Evolutionary conservation across 164 flowering plant genomes (phyloP), one percentile per base, ranked within the genome.

Genomic region (Saururus chinensis): DNA sequence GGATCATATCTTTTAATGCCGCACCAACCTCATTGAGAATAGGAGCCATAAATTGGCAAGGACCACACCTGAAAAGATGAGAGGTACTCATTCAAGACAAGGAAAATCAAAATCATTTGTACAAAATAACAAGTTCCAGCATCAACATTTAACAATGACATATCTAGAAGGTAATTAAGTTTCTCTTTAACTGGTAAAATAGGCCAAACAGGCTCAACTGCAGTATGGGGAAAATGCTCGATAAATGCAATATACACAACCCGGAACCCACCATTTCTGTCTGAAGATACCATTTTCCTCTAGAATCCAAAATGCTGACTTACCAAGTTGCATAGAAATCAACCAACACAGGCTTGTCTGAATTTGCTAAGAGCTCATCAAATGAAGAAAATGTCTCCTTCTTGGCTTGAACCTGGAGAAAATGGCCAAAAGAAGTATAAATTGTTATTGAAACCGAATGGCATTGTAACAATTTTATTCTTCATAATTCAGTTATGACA

Each of bases 281-380:
- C 14, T 42, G 9, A 10, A 42, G 17, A 10, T 42, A 42, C 17
- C 49, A 10, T 42, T 4, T 42, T 42, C 49, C 49, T 14, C 12
- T 14, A 42, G 17, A 42, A 42, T 4, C 6, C 37, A 42, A 10
- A 10, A 42, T 10, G 49, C 49, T 42, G 49, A 61, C 72, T 74
- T 75, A 87, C 96, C 98, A 92, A 45, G 95, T 87, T 21, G 98
- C 98, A 76, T 89, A 92, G 67, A 92, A 92, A 71, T 92, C 98
- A 62, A 92, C 96, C 65, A 92, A 65, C 40, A 89, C 80, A 59
- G 98, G 96, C 74, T 82, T 89, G 52, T 87, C 88, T 63, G 96
- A 74, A 49, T 76, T 83, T 56, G 71, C 80, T 66, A 92, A 71
- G 85, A 89, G 64, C 8, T 87, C 98, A 68, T 86, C 96, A 53